Evolutionary conservation across 2,329 filamentous ascomycete species (phyloP), one percentile per base, ranked within the genome.

Genomic region (Fusarium hostae): DNA sequence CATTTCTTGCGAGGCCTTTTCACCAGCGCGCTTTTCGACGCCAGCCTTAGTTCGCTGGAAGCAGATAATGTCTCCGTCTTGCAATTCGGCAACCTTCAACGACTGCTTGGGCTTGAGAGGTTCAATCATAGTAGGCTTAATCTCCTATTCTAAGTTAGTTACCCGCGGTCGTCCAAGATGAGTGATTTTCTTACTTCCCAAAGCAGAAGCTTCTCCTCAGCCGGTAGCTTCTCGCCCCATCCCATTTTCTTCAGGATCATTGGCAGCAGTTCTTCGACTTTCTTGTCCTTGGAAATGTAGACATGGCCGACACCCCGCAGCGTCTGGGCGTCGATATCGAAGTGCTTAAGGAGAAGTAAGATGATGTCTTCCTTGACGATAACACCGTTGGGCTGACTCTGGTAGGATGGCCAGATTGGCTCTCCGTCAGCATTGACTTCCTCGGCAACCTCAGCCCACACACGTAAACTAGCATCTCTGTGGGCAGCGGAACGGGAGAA

Each of bases 61-160:
- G 78, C 95, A 97, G 62, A 99, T 90, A 74, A 99, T 97, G 78
- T 99, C 96, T 52, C 96, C 96, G 76, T 99, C 95, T 79, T 98
- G 95, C 28, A 99, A 92, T 80, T 99, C 97, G 3, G 96, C 96
- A 66, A 93, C 91, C 73, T 94, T 93, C 66, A 99, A 87, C 1
- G 94, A 94, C 78, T 94, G 90, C 83, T 97, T 98, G 0, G 91
- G 88, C 82, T 98, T 98, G 85, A 99, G 92, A 10, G 89, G 87
- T 79, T 99, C 97, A 73, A 99, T 97, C 95, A 98, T 98, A 66
- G 90, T 93, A 56, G 95, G 94, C 82, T 98, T 99, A 82, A 99
- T 98, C 84, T 99, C 96, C 87, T 89, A 37, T 47, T 30, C 55
- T 40, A 24, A 39, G 40, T 73, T 74, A 66, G 62, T 34, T 48